These are phyloP conservation scores for Cicer judaicum DNA, from an alignment of 306 rosid species.

Conservation along the genomic window DNA sequence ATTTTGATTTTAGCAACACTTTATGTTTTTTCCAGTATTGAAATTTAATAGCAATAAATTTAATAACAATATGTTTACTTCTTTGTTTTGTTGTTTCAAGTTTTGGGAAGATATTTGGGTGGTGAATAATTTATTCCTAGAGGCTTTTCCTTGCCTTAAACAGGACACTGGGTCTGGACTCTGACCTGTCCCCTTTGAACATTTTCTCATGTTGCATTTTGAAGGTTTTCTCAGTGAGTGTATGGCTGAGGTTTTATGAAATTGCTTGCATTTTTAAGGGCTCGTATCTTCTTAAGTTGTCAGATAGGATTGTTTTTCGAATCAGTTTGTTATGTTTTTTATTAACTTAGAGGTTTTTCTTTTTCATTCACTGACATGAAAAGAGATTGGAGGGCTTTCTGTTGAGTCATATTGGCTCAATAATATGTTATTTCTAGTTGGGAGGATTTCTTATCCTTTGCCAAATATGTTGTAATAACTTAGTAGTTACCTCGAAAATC, in stretches of 20 bases:
- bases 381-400: conserved; percentile 22
- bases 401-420: conserved; percentile 7
- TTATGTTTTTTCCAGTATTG: not conserved
- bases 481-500: not conserved
- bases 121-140: conserved; percentile 9
- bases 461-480: not conserved
- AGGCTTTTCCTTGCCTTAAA: conserved; percentile 12
- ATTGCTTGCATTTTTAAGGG: not conserved
- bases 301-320: conserved; percentile 11
- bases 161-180: not conserved
- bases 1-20: conserved; percentile 3
- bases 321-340: conserved; percentile 21
- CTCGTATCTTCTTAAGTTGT: not conserved
- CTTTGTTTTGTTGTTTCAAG: not conserved
- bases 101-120: not conserved
- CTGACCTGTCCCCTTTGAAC: conserved; percentile 2
- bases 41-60: conserved; percentile 1
- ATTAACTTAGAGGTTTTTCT: not conserved
- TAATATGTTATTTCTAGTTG: conserved; percentile 10
- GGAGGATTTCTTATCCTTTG: conserved; percentile 20
- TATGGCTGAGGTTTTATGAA: conserved; percentile 19
- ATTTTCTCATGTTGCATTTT: not conserved
- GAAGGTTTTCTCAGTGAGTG: not conserved
- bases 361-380: not conserved
- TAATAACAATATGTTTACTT: not conserved